Percentiles rank a stretch among this genome's conserved stretches.
phyloP scores from a whole-genome alignment of 192 early-diverging fungal species.

The Linnemannia elongata region DNA sequence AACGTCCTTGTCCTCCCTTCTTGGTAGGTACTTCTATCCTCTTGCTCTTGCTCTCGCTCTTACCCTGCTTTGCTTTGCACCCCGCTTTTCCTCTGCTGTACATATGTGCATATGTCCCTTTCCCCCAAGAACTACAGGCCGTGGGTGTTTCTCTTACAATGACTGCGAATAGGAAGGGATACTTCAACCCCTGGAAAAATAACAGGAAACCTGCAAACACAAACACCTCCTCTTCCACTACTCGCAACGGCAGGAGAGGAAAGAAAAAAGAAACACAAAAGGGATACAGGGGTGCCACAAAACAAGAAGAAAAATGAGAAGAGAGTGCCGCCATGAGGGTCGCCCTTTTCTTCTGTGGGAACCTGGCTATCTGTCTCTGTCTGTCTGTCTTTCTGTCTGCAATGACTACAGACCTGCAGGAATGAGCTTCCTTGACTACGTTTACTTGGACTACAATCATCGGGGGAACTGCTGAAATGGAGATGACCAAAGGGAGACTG shows the following conservation, averaged over 20 bases:
- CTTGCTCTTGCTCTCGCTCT: background rate
- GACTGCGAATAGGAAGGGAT: background rate
- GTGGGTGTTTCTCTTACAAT: background rate
- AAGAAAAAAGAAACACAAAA: background rate
- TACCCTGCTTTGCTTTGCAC: background rate
- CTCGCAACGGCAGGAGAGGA: background rate
- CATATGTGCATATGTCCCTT: background rate
- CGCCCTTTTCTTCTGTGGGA: too few relatives aligned
- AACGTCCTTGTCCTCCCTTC: background rate
- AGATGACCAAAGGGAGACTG: background rate
- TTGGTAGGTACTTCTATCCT: background rate
- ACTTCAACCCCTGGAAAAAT: background rate
- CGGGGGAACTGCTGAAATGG: background rate
- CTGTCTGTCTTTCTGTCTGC: background rate
- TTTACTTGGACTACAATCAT: background rate
- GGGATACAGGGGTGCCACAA: background rate
- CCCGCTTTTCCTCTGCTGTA: background rate
- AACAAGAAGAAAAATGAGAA: background rate
- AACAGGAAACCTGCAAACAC: background rate
- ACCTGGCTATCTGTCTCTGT: background rate
- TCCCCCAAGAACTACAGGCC: too few relatives aligned
- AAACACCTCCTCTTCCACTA: background rate
- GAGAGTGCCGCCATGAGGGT: background rate
- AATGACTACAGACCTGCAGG: background rate
- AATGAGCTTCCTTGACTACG: background rate